Base-by-base conservation (phyloP, 2,329 filamentous ascomycete species). In the Stemphylium lycopersici region DNA sequence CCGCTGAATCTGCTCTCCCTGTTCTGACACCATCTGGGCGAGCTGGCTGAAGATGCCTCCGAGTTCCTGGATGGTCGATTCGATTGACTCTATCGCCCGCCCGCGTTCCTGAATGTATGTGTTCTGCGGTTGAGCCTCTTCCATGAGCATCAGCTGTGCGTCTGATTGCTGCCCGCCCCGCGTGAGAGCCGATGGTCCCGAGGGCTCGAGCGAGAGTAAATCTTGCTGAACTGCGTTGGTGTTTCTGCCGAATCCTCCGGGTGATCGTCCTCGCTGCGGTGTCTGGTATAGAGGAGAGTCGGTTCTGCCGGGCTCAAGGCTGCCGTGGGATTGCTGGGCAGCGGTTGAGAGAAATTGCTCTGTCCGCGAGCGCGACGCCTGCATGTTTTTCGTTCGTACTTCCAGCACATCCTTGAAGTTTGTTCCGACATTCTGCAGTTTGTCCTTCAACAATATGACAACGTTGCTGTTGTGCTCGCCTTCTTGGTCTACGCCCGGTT, bases 391-490 rank as follows among this genome's bases (percentile, higher is more conserved):
- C 48, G 95, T 98, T 54, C 95, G 87, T 37, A 96, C 90, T 75
- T 99, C 95, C 8, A 99, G 82, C 5, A 98, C 93, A 67, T 98
- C 93, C 77, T 98, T 98, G 83, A 99, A 98, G 75, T 93, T 96
- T 59, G 89, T 91, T 22, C 90, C 90, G 3, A 99, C 93, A 70
- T 96, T 92, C 34, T 92, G 93, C 36, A 98, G 81, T 71, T 95
- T 95, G 58, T 91, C 91, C 77, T 97, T 92, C 15, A 98, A 80
- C 72, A 98, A 83, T 58, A 96, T 87, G 3, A 97, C 90, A 29
- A 98, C 95, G 71, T 98, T 97, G 78, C 96, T 96, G 81, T 96
- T 96, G 79, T 99, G 96, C 73, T 98, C 93, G 65, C 92, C 92
- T 76, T 96, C 91, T 72, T 97, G 93, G 58, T 87, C 84, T 10